Base-by-base conservation (phyloP, 2,329 filamentous ascomycete species). In the Colletotrichum incanum region DNA sequence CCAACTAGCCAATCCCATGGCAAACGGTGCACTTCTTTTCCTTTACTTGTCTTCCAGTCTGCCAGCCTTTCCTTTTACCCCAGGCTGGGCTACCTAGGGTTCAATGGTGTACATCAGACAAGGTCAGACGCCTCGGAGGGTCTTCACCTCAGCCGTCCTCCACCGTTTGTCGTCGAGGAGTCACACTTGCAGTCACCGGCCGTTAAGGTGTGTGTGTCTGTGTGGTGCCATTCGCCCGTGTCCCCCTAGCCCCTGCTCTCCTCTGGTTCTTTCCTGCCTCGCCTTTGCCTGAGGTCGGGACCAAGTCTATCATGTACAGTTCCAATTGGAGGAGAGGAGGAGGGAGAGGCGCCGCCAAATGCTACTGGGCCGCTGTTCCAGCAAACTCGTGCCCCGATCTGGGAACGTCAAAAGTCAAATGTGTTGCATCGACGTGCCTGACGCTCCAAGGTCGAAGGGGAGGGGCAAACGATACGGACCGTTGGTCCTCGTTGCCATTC, bases 141-240 rank as follows among this genome's bases (percentile, higher is more conserved):
- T 28, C 45, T 52, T 63, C 31, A 34, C 49, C 31, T 31, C 18
- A 18, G 31, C 47, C 41, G 41, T 67, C 58, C 14, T 61, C 58
- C 18, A 69, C 65, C 37, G 52, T 63, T 64, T 64, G 65, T 54
- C 37, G 58, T 64, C 43, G 65, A 63, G 56, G 69, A 69, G 69
- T 71, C 68, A 72, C 52, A 72, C 43, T 34, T 47, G 34, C 37
- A 72, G 69, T 72, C 65, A 69, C 31, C 55, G 65, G 37, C 69
- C 59, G 65, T 59, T 62, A 45, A 49, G 65, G 69, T 72, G 69
- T 72, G 69, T 72, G 69, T 59, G 65, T 72, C 59, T 60, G 59
- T 72, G 69, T 69, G 52, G 58, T 64, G 37, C 47, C 59, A 72
- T 64, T 72, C 56, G 69, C 55, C 59, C 69, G 45, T 39, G 12